A percentile compares a stretch with the other conserved stretches of the same genome.
Evolutionary conservation across 2,329 filamentous ascomycete genomes (phyloP).

Genomic region (Didymellaceae sp.): DNA sequence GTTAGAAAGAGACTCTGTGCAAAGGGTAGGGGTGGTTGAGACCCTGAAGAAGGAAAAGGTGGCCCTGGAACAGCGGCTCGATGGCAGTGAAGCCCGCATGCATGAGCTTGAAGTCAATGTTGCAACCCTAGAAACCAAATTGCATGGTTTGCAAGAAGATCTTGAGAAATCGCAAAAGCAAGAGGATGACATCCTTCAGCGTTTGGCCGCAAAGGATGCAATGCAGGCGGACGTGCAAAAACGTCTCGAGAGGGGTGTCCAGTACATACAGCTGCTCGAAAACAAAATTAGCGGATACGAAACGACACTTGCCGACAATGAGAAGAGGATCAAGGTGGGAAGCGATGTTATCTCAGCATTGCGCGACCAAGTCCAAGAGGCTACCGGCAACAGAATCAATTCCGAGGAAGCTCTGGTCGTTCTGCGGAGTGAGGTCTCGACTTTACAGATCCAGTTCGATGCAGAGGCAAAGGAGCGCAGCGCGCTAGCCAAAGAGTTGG

Average conservation of each 20-base stretch:
- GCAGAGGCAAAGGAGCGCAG: constrained; percentile 23
- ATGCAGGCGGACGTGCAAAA: constrained; percentile 21
- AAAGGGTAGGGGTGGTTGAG: constrained; percentile 30
- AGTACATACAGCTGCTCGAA: constrained; percentile 31
- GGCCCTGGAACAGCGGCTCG: constrained; percentile 28
- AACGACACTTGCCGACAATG: constrained; percentile 29
- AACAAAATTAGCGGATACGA: constrained; percentile 33
- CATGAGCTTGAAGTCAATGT: constrained; percentile 33
- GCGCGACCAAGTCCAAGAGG: constrained; percentile 32
- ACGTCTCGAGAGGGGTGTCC: constrained; percentile 30
- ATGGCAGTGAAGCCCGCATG: constrained; percentile 22
- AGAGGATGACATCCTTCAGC: constrained; percentile 31
- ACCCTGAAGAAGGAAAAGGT: constrained; percentile 33
- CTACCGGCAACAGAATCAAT: constrained; percentile 27
- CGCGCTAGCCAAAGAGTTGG: constrained; percentile 32
- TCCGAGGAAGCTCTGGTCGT: constrained; percentile 32
- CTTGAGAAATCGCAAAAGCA: constrained; percentile 30
- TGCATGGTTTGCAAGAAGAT: constrained; percentile 25
- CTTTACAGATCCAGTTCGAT: constrained; percentile 24
- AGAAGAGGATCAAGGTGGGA: constrained; percentile 32
- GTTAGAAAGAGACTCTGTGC: constrained; percentile 26
- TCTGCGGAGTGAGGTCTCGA: constrained; percentile 23
- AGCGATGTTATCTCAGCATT: constrained; percentile 31
- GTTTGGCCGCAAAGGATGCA: constrained; percentile 31
- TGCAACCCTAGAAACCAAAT: constrained; percentile 29